phyloP scores from a whole-genome alignment of 1,284 basidiomycete species.

The Irpex rosettiformis region DNA sequence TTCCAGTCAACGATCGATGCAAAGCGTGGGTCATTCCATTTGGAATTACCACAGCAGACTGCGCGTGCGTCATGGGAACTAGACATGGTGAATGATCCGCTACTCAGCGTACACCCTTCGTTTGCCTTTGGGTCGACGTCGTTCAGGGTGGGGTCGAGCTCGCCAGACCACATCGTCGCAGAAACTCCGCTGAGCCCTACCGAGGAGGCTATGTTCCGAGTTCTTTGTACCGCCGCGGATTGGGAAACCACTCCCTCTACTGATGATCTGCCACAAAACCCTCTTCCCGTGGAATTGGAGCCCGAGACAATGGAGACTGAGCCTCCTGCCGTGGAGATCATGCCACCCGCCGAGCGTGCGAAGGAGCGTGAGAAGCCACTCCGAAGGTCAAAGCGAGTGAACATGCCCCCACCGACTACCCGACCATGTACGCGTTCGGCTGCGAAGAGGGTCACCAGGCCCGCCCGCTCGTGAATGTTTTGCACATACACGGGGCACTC shows the following conservation, averaged over 20 bases:
- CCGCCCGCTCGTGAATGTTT: constrained; percentile 30
- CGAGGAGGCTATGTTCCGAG: constrained; percentile 66
- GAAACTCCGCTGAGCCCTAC: constrained; percentile 61
- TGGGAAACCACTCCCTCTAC: constrained; percentile 37
- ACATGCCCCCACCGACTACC: constrained; percentile 44
- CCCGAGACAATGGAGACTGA: background rate
- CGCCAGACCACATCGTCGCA: constrained; percentile 20
- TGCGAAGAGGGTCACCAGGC: constrained; percentile 28
- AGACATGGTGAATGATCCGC: constrained; percentile 24
- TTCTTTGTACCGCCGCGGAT: constrained; percentile 55
- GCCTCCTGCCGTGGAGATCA: background rate
- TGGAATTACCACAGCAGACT: constrained; percentile 25
- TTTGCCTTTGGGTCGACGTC: constrained; percentile 28
- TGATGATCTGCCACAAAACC: constrained; percentile 4
- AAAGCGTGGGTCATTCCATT: constrained; percentile 27
- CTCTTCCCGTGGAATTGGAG: background rate
- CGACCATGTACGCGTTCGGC: constrained; percentile 37
- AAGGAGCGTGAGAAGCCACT: constrained; percentile 33
- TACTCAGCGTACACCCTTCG: constrained; percentile 26
- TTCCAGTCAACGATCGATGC: constrained; percentile 48
- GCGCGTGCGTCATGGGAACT: constrained; percentile 19
- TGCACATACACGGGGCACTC: constrained; percentile 15
- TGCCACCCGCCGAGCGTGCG: constrained; percentile 6
- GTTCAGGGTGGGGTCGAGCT: constrained; percentile 18
- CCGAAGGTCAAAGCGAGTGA: constrained; percentile 66